A percentile compares a stretch with the other conserved stretches of the same genome.
These are phyloP conservation scores for Vigna nakashimae DNA, from an alignment of 306 rosid species.

Conservation along the genomic window DNA sequence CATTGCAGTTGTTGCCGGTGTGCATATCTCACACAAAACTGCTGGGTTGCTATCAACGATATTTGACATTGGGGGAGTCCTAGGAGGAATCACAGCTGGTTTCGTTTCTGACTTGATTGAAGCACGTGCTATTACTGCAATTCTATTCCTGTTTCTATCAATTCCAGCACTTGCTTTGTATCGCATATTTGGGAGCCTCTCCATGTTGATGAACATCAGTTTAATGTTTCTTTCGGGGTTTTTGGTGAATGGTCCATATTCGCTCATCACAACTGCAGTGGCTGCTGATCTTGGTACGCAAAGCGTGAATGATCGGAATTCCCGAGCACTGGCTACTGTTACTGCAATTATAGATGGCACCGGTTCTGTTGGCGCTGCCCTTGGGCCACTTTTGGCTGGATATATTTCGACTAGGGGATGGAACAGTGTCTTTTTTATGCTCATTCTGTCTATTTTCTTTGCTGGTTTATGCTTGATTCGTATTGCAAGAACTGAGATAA, in stretches of 20 bases:
- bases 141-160: conserved; percentile 72
- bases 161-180: conserved; percentile 82
- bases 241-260: conserved; percentile 73
- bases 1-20: conserved; percentile 83
- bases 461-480: conserved; percentile 74
- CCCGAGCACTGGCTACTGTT: conserved; percentile 84
- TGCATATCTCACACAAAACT: conserved; percentile 73
- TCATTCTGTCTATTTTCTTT: conserved; percentile 67
- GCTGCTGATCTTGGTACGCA: conserved; percentile 93
- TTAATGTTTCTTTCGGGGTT: conserved; percentile 79
- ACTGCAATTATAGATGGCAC: conserved; percentile 95
- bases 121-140: conserved; percentile 87
- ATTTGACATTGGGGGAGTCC: conserved; percentile 88
- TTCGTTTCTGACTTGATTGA: conserved; percentile 82
- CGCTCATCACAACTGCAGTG: conserved; percentile 91
- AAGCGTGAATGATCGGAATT: conserved; percentile 52
- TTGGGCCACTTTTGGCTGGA: conserved; percentile 91
- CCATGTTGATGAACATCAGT: conserved; percentile 64
- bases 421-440: conserved; percentile 82
- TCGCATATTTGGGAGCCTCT: conserved; percentile 74
- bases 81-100: conserved; percentile 90
- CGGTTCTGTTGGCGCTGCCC: conserved; percentile 88
- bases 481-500: conserved; percentile 69
- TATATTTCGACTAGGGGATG: conserved; percentile 78
- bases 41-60: conserved; percentile 89